Evolutionary conservation across 1,284 basidiomycete genomes (phyloP), one percentile per base, ranked within the genome.

Genomic region (Ustanciosporium gigantosporum): DNA sequence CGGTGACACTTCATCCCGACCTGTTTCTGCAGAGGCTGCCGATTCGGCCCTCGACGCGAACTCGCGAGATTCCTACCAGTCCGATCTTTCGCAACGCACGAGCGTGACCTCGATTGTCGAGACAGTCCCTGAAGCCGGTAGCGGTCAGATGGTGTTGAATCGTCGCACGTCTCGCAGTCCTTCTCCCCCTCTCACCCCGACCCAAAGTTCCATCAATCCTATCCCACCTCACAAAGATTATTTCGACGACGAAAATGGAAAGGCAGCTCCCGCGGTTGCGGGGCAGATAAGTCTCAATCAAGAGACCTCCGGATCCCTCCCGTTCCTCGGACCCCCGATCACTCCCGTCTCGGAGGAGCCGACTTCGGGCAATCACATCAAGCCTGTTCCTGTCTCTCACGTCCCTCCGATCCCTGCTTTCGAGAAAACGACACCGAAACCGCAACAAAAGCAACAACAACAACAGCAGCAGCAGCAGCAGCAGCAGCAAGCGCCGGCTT

Each of bases 11-110:
- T 62, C 61, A 11, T 61, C 58, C n/a, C 55, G 61, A 19, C 48
- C 58, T 8, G 31, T 53, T 3, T 73, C 70, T 20, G 68, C 70
- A 13, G 70, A 68, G 25, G 57, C 61, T 6, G 58, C 66, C 19
- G 70, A 71, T 14, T 69, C 66, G 16, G 70, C 72, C 24, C 46
- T 72, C 6, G 70, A 72, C 19, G 62, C 66, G 14, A 70, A 71
- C 31, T 66, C 65, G 21, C 45, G 68, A 6, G 64, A 72, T 36
- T 73, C 70, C 38, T 69, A 59, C 44, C 51, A 70, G 3, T 68
- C 66, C 25, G 70, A 73, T 23, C 47, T 32, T 2, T 68, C 66
- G 21, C 70, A 71, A 23, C 36, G 69, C 5, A 72, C 66, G 14
- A 72, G 69, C 32, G 27, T 70, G 22, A 71, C 68, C 13, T 67